Evolutionary conservation across 805 yeast genomes (phyloP).

Genomic region (Grigorovia jiainica): DNA sequence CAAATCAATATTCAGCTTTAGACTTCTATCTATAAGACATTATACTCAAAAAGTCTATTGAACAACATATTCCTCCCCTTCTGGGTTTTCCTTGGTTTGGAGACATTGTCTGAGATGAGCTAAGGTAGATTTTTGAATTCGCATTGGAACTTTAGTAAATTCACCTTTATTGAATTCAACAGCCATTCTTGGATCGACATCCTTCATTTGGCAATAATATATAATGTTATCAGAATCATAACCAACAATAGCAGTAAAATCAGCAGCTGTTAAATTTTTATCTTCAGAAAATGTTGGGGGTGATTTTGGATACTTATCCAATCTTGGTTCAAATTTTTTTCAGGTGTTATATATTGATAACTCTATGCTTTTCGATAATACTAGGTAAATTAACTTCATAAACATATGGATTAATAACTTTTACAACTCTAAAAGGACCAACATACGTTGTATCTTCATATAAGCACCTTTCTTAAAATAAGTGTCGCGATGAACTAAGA

Average conservation of each 20-base stretch:
- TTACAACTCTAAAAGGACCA: constrained; percentile 6
- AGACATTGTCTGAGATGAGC: too few relatives aligned
- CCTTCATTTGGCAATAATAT: constrained; percentile 2
- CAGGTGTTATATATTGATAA: constrained; percentile 6
- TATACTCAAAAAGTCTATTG: too few relatives aligned
- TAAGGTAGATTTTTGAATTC: too few relatives aligned
- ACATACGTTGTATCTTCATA: constrained; percentile 4
- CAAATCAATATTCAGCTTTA: too few relatives aligned
- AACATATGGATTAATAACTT: constrained; percentile 2
- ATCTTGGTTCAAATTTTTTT: neutral
- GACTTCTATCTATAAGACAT: too few relatives aligned
- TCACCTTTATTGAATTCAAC: neutral
- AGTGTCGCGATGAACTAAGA: constrained; percentile 5
- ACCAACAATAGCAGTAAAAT: constrained; percentile 4
- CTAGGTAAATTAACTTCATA: constrained; percentile 7
- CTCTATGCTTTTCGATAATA: constrained; percentile 1
- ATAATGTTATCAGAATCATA: neutral
- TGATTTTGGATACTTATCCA: neutral
- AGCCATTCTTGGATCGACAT: constrained; percentile 3
- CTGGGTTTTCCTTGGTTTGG: too few relatives aligned
- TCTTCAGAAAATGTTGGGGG: neutral
- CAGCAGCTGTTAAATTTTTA: neutral
- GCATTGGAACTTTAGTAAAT: neutral
- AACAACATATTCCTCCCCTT: too few relatives aligned
- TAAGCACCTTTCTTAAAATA: constrained; percentile 4